Conservation (phyloP, 352 stramenopile genomes). For the Ophiocytium majus region DNA sequence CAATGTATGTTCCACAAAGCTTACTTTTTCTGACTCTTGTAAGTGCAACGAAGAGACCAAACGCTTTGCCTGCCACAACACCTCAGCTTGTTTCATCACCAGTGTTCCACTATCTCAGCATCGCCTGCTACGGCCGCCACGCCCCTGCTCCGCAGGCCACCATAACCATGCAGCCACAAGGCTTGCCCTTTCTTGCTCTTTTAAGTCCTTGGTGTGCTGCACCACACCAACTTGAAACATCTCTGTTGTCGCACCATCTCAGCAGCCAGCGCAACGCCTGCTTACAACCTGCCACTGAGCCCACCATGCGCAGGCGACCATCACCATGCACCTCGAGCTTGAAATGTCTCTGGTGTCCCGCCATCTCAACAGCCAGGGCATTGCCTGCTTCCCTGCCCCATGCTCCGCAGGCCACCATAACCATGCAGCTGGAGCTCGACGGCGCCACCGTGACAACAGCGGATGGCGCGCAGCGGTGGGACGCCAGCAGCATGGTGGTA, state of each 20-base stretch:
- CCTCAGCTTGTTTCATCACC: not conserved
- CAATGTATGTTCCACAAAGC: not conserved
- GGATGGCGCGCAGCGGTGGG: constrained; percentile 24
- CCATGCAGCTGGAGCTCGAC: constrained; percentile 34
- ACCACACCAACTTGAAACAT: constrained; percentile 27
- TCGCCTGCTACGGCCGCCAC: not conserved
- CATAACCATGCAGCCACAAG: not conserved
- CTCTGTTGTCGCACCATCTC: constrained; percentile 15
- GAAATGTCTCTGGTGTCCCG: too few species aligned
- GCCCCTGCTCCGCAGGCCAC: not conserved
- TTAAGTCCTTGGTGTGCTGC: too few species aligned
- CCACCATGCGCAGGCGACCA: too few species aligned
- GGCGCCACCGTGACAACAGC: constrained; percentile 9
- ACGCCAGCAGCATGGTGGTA: constrained; percentile 31
- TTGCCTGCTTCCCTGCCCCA: not conserved
- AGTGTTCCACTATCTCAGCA: not conserved
- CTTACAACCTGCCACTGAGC: not conserved
- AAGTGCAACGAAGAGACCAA: not conserved
- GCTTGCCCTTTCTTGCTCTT: not conserved
- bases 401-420: not conserved
- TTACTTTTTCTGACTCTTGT: not conserved
- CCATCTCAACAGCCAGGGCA: not conserved
- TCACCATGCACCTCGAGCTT: too few species aligned
- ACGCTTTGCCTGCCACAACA: not conserved
- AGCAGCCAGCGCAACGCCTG: not conserved